phyloP scores from a whole-genome alignment of 1,139 yeast genomes.

The Hemisphaericaspora xylofermentans region DNA sequence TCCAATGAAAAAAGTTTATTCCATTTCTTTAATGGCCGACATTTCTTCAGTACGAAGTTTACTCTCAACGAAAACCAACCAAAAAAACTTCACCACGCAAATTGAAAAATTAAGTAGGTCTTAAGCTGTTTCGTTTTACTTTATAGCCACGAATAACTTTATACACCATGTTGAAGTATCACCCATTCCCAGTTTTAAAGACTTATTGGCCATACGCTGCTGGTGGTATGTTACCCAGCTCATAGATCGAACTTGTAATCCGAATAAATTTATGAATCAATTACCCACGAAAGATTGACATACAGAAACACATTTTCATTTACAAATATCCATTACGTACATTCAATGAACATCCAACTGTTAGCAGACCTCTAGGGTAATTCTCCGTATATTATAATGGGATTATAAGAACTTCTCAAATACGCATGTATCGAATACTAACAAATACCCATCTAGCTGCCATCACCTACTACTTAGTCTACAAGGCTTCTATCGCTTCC shows the following conservation, averaged over 20 bases:
- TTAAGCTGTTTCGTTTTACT: background rate
- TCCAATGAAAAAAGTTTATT: conserved; percentile 13
- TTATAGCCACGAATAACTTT: background rate
- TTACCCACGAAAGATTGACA: too few species aligned
- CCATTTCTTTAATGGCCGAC: conserved; percentile 4
- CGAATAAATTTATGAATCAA: background rate
- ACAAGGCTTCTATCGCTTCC: conserved; percentile 44
- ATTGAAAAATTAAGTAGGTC: background rate
- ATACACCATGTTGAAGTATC: conserved; percentile 24
- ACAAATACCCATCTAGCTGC: conserved; percentile 35
- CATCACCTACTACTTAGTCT: conserved; percentile 44
- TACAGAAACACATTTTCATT: too few species aligned
- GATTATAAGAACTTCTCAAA: too few species aligned
- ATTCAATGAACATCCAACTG: too few species aligned
- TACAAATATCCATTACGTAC: too few species aligned
- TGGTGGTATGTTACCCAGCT: conserved; percentile 53
- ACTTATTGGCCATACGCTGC: conserved; percentile 50
- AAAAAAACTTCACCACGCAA: conserved; percentile 5
- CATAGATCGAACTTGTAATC: background rate
- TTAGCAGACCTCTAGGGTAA: too few species aligned
- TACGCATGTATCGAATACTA: background rate
- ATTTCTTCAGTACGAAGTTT: background rate
- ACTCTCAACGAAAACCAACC: background rate
- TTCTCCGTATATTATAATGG: too few species aligned
- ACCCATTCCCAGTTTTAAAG: conserved; percentile 48